A percentile compares a stretch with the other conserved stretches of the same genome.
Evolutionary conservation across 2,329 filamentous ascomycete species (phyloP).

Genomic region (Neofusicoccum umdonicola): DNA sequence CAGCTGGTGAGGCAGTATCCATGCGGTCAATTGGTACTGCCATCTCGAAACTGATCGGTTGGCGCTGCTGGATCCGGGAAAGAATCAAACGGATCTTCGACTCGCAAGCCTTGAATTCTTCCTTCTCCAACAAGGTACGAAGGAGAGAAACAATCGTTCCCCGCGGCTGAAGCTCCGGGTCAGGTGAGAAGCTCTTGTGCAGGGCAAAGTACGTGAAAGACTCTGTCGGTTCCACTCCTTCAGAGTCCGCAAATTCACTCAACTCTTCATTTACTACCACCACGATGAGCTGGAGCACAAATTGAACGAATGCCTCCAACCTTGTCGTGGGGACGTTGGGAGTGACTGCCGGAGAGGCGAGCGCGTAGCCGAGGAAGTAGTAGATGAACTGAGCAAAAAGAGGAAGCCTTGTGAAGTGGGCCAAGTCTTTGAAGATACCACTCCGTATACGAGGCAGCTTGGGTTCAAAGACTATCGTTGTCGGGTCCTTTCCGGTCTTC

Average conservation of each 20-base stretch:
- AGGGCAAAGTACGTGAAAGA: constrained; percentile 76
- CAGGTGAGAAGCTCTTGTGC: constrained; percentile 55
- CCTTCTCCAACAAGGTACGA: constrained; percentile 57
- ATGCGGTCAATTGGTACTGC: constrained; percentile 73
- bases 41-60: constrained; percentile 68
- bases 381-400: constrained; percentile 90
- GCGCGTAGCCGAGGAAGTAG: constrained; percentile 78
- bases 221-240: constrained; percentile 41
- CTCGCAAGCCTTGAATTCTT: constrained; percentile 77
- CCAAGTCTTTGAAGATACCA: constrained; percentile 73
- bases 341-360: constrained; percentile 66
- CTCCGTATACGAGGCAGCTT: constrained; percentile 71
- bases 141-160: constrained; percentile 53
- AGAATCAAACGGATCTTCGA: constrained; percentile 82
- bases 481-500: constrained; percentile 74
- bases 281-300: constrained; percentile 82
- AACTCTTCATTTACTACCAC: constrained; percentile 83
- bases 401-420: constrained; percentile 77
- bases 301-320: constrained; percentile 87
- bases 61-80: constrained; percentile 79
- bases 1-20: constrained; percentile 78
- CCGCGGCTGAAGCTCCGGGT: constrained; percentile 24
- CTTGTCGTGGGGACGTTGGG: constrained; percentile 76
- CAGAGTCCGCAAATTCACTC: constrained; percentile 50
- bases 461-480: constrained; percentile 90